Conservation (phyloP, 768 basidiomycete species). For the Exsudoporus frostii region DNA sequence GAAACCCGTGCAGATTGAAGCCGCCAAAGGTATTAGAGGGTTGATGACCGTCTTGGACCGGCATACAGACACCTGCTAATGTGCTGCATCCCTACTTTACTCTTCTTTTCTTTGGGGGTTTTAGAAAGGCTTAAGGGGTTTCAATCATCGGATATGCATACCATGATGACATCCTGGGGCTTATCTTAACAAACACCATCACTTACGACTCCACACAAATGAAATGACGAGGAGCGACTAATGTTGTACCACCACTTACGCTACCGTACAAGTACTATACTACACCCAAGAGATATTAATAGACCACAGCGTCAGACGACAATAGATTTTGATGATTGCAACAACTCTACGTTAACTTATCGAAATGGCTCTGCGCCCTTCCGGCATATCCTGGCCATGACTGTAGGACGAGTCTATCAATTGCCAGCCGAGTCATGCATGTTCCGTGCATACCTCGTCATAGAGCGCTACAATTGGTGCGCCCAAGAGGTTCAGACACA, state of each 20-base stretch:
- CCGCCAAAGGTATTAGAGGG: conserved; percentile 34
- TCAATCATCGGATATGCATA: conserved; percentile 21
- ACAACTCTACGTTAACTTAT: conserved; percentile 37
- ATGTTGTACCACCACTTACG: conserved; percentile 31
- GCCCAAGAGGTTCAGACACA: conserved; percentile 68
- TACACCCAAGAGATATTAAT: conserved; percentile 5
- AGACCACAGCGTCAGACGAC: conserved; percentile 4
- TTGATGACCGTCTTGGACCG: conserved; percentile 38
- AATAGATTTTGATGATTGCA: conserved; percentile 7
- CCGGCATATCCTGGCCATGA: conserved; percentile 95
- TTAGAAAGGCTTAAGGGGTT: conserved; percentile 15
- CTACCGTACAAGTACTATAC: conserved; percentile 18
- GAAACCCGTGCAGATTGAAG: conserved; percentile 33
- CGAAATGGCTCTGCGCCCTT: conserved; percentile 70
- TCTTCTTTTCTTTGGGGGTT: conserved; percentile 6
- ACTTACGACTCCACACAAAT: conserved; percentile 10
- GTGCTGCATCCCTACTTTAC: background rate
- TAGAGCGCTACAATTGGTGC: conserved; percentile 69
- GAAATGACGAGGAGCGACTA: conserved; percentile 17
- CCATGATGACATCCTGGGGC: conserved; percentile 12
- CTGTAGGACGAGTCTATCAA: conserved; percentile 39
- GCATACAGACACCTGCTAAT: conserved; percentile 26
- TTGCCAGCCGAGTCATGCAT: conserved; percentile 7
- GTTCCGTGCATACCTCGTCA: conserved; percentile 71
- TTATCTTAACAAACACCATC: conserved; percentile 12